Evolutionary conservation across 306 rosid genomes (phyloP), one percentile per base, ranked within the genome.

Genomic region (Abrus precatorius): DNA sequence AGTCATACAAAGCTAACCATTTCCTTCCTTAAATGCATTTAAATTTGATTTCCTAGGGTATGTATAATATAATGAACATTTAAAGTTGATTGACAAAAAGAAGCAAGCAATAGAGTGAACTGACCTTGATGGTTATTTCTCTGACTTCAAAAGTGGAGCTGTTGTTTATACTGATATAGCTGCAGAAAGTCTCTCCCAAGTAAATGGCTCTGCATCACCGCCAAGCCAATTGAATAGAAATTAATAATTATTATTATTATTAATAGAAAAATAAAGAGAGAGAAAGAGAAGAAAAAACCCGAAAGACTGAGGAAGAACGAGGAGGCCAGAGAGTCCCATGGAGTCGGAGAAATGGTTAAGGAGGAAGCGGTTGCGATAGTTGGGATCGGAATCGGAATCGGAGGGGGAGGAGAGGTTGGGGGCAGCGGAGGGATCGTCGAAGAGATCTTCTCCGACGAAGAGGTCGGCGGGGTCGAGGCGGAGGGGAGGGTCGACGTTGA

Each of bases 221-320:
- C 3, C 40, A 64, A 14, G 13, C 27, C 64, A 29, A 61, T 50
- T 52, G 53, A 57, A 62, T 53, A 20, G 20, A 20, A 20, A 20
- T 20, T 3, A 9, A 10, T 4, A 5, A 72, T 36, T 55, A 54
- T 40, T 5, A 36, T 36, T 2, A 36, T 5, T 1, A 29, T 2
- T 12, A 54, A 36, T 6, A 6, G 29, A 36, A 7, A 44, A 59
- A 47, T 36, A 29, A 5, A 71, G 5, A 43, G 29, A 43, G 38
- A 32, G 59, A 52, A 44, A 41, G 73, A 56, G 63, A 9, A 63
- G 5, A 55, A 32, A n/a, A 81, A 9, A 92, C 97, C 99, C 98
- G 79, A 95, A 95, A 44, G 99, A 90, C 85, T 95, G 98, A 20
- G 98, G 99, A 83, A 95, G 99, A 50, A 95, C 97, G 84, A 95